Evolutionary conservation across 1,139 yeast genomes (phyloP).

Genomic region (Hanseniaspora gamundiae): DNA sequence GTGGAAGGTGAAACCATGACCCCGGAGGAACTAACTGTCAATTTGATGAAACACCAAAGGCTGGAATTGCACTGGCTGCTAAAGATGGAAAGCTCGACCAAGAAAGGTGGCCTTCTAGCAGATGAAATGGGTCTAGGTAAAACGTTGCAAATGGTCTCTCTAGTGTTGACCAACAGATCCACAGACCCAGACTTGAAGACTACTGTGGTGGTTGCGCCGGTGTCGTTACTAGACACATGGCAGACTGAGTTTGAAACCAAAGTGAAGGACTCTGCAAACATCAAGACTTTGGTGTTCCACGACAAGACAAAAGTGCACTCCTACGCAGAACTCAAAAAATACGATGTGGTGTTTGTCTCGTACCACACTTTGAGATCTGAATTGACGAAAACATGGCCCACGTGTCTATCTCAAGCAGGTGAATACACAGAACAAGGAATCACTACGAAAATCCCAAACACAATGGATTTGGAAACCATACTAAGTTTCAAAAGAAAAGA

Average conservation of each 20-base stretch:
- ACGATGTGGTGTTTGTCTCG: constrained; percentile 71
- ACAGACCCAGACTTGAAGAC: constrained; percentile 31
- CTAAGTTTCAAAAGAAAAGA: constrained; percentile 22
- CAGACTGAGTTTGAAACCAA: constrained; percentile 57
- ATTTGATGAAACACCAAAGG: constrained; percentile 71
- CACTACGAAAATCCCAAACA: constrained; percentile 20
- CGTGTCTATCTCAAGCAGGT: constrained; percentile 7
- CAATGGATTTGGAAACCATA: constrained; percentile 30
- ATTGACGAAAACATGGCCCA: constrained; percentile 45
- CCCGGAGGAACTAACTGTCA: constrained; percentile 56
- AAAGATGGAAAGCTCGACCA: constrained; percentile 47
- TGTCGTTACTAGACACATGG: constrained; percentile 79
- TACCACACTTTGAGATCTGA: constrained; percentile 61
- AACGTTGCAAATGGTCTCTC: constrained; percentile 69
- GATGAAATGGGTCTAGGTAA: constrained; percentile 96
- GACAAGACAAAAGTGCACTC: constrained; percentile 30
- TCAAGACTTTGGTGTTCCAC: constrained; percentile 41
- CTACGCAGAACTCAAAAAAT: constrained; percentile 37
- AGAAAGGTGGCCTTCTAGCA: constrained; percentile 72
- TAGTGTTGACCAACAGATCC: constrained; percentile 47
- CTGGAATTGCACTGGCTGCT: constrained; percentile 76
- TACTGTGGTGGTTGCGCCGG: constrained; percentile 76
- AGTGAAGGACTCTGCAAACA: constrained; percentile 34
- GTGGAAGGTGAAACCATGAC: constrained; percentile 46
- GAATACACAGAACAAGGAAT: constrained; percentile 10